Evolutionary conservation across 306 rosid genomes (phyloP).

Genomic region (Citrullus amarus): DNA sequence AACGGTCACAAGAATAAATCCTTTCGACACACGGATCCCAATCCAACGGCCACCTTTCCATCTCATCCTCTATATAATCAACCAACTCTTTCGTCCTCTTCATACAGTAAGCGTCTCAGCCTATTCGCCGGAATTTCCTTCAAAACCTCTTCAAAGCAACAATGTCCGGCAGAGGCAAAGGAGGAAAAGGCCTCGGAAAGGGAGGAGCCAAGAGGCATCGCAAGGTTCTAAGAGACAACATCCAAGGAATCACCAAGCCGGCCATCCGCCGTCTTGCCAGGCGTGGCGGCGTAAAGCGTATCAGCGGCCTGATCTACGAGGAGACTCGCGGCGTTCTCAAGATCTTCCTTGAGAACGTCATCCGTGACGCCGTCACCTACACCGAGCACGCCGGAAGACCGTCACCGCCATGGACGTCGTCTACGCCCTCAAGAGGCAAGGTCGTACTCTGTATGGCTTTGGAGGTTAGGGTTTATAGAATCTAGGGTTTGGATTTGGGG

Average conservation of each 20-base stretch:
- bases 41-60: background rate
- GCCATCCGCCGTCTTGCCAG: slow-evolving; percentile 2
- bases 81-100: background rate
- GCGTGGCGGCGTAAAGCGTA: slow-evolving; percentile 2
- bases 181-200: background rate
- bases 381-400: slow-evolving; percentile 4
- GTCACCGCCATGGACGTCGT: slow-evolving; percentile 1
- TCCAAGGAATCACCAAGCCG: slow-evolving; percentile 6
- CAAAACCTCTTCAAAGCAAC: background rate
- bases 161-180: slow-evolving; percentile 7
- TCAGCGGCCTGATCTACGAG: slow-evolving; percentile 4
- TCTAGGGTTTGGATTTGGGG: background rate
- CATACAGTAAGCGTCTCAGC: no score
- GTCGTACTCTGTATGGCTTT: background rate
- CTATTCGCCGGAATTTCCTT: background rate
- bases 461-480: background rate
- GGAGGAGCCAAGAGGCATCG: slow-evolving; percentile 6
- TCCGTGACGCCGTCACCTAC: background rate
- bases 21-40: background rate
- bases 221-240: background rate
- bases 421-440: slow-evolving; percentile 5
- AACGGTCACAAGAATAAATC: background rate
- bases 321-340: slow-evolving; percentile 9
- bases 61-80: background rate
- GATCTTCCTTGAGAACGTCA: slow-evolving; percentile 5